phyloP scores from a whole-genome alignment of 2,329 filamentous ascomycete genomes.

The Sclerotinia sclerotiorum region DNA sequence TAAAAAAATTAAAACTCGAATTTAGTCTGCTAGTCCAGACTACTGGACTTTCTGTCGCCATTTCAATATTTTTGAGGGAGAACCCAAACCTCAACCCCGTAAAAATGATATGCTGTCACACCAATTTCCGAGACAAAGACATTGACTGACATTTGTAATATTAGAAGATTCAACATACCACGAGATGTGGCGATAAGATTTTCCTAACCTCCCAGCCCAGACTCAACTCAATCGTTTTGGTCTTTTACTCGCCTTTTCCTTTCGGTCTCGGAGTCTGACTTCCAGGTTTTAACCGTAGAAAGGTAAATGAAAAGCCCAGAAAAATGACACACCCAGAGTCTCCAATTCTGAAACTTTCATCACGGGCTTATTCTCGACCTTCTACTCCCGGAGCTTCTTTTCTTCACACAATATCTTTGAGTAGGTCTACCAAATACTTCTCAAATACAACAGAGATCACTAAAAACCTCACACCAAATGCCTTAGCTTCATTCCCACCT shows the following conservation, averaged over 20 bases:
- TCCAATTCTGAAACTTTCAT: neutral
- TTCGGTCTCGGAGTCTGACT: neutral
- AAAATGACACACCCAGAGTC: neutral
- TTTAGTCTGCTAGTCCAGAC: neutral
- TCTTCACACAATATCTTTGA: neutral
- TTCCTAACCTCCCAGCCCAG: neutral
- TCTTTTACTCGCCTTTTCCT: neutral
- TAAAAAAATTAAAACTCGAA: neutral
- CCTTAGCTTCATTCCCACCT: neutral
- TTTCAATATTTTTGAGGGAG: neutral
- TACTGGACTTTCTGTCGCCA: too few relatives aligned
- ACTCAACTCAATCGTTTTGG: neutral
- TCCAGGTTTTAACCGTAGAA: neutral
- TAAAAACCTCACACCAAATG: neutral
- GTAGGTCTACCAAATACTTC: neutral
- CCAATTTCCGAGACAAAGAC: slow-evolving; percentile 6
- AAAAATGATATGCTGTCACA: neutral
- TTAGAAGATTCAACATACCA: neutral
- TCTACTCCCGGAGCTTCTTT: slow-evolving; percentile 16
- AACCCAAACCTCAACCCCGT: neutral
- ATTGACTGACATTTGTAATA: neutral
- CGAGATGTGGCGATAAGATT: neutral
- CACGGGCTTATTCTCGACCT: neutral
- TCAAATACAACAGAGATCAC: neutral
- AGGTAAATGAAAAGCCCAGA: neutral